Percentiles rank a stretch among this genome's conserved stretches.
These are phyloP conservation scores for Forsythia suspensa DNA, from an alignment of 257 asterid genomes.

Conservation along the genomic window DNA sequence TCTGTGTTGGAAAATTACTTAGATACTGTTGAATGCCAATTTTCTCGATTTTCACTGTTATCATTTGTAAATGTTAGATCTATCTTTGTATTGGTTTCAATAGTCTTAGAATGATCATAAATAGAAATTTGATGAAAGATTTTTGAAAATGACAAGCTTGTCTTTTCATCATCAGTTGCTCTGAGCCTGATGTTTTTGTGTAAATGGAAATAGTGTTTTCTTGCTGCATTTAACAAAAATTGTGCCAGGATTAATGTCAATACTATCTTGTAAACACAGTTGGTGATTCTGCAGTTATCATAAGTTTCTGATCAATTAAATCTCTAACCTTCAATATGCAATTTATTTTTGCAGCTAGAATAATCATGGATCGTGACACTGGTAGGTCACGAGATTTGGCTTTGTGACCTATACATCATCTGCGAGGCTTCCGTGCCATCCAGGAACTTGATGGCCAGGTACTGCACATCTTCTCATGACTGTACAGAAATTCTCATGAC, in stretches of 20 bases:
- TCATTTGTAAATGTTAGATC: not conserved
- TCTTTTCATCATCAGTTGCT: not conserved
- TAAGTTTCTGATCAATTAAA: not conserved
- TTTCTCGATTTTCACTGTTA: not conserved
- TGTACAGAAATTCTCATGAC: not conserved
- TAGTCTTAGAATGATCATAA: not conserved
- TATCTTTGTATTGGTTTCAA: not conserved
- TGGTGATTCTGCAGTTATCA: not conserved
- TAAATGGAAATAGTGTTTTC: not conserved
- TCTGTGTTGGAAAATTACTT: not conserved
- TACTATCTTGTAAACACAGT: not conserved
- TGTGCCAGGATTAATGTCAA: not conserved
- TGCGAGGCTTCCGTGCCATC: conserved; percentile 78
- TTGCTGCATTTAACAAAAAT: not conserved
- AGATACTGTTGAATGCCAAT: not conserved
- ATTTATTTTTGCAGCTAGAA: conserved; percentile 52
- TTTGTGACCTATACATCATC: conserved; percentile 68
- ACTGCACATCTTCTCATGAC: not conserved
- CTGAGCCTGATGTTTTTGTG: not conserved
- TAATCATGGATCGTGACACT: conserved; percentile 73
- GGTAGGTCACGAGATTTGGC: conserved; percentile 91
- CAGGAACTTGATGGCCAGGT: conserved; percentile 89
- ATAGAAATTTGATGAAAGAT: not conserved
- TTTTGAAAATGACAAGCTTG: not conserved
- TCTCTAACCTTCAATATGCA: not conserved